Conservation (phyloP, 345 rosid species). For the Crucihimalaya himalaica region DNA sequence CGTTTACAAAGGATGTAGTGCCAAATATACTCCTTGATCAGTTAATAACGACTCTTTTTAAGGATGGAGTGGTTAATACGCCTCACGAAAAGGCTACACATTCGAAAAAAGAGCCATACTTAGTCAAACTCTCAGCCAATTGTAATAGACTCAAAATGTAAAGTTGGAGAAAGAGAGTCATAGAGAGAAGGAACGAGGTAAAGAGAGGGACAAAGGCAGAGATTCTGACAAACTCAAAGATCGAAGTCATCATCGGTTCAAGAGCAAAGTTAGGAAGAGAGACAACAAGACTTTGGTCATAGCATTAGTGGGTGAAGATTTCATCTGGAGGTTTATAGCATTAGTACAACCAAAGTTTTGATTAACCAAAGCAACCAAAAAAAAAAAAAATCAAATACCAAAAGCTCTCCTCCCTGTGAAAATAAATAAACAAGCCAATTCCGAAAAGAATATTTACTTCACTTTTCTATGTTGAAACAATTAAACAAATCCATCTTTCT, state of each 20-base stretch:
- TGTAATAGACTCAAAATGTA: constrained; percentile 48
- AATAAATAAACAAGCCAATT: constrained; percentile 20
- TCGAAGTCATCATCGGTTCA: constrained; percentile 62
- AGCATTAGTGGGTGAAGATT: constrained; percentile 6
- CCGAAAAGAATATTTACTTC: constrained; percentile 29
- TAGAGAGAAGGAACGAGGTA: constrained; percentile 56
- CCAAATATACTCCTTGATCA: constrained; percentile 38
- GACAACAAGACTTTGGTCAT: not conserved
- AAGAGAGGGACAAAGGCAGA: constrained; percentile 69
- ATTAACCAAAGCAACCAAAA: not conserved
- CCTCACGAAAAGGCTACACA: constrained; percentile 59
- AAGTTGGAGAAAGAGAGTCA: constrained; percentile 62
- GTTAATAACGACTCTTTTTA: constrained; percentile 53
- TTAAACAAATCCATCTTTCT: constrained; percentile 22
- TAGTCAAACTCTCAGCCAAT: constrained; percentile 50
- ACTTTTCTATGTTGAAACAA: constrained; percentile 35
- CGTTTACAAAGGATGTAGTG: too few species aligned
- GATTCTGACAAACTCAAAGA: constrained; percentile 75
- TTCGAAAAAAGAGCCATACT: constrained; percentile 63
- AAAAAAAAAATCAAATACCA: not conserved
- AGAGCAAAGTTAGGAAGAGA: constrained; percentile 23
- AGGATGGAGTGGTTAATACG: constrained; percentile 45
- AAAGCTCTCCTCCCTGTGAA: not conserved
- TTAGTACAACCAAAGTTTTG: constrained; percentile 14
- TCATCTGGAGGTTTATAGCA: not conserved